phyloP scores from a whole-genome alignment of 2,329 filamentous ascomycete genomes.

The Geosmithia putterillii region DNA sequence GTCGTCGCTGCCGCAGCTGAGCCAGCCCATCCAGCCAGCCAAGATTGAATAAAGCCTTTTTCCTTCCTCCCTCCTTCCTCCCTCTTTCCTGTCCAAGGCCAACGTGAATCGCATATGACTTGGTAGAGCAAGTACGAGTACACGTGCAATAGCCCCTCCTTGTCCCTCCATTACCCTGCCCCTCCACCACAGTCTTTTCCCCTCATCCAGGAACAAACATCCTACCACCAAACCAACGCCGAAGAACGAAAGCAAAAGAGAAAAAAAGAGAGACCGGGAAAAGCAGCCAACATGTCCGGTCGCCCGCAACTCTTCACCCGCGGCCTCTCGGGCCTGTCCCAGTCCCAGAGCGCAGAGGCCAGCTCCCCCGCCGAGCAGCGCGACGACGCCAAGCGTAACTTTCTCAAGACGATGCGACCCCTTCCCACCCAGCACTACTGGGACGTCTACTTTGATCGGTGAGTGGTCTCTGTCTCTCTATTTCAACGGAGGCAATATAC shows the following conservation, averaged over 20 bases:
- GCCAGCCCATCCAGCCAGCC: too few species aligned
- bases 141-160: background rate
- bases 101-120: too few species aligned
- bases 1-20: too few species aligned
- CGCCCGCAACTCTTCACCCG: constrained; percentile 49
- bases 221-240: background rate
- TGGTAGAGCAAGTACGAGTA: background rate
- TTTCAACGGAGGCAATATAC: background rate
- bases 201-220: too few species aligned
- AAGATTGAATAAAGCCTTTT: too few species aligned
- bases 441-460: constrained; percentile 58
- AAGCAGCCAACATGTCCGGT: constrained; percentile 33
- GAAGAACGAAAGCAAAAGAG: background rate
- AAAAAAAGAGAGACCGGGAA: background rate
- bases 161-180: background rate
- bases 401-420: constrained; percentile 60
- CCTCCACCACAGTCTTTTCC: background rate
- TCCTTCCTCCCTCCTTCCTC: background rate
- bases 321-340: constrained; percentile 49
- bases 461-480: constrained; percentile 7
- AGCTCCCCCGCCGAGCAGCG: constrained; percentile 45
- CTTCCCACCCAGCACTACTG: constrained; percentile 72
- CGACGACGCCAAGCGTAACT: constrained; percentile 73
- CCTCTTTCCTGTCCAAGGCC: too few species aligned
- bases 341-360: constrained; percentile 44